These are phyloP conservation scores for Tetracladium setigerum DNA, from an alignment of 495 filamentous ascomycete species.

Conservation along the genomic window DNA sequence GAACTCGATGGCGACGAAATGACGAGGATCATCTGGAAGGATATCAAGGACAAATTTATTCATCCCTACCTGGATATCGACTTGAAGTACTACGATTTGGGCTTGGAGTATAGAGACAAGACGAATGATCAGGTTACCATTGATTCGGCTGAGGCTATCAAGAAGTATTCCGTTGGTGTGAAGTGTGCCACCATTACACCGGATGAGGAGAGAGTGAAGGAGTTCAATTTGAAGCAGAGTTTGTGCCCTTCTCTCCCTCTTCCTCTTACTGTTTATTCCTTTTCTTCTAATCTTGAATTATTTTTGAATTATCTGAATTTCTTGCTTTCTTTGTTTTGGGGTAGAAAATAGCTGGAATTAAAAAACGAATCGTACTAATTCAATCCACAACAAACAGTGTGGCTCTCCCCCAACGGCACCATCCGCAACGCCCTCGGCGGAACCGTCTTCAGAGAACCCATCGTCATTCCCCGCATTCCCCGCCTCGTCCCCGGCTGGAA, in stretches of 20 bases:
- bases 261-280: neutral
- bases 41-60: constrained; percentile 98
- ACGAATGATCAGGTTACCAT: constrained; percentile 93
- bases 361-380: neutral
- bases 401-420: constrained; percentile 96
- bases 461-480: constrained; percentile 87
- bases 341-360: no score
- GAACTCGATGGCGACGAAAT: constrained; percentile 99
- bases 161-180: constrained; percentile 96
- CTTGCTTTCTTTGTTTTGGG: neutral
- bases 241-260: constrained; percentile 22
- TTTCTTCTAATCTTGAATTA: neutral
- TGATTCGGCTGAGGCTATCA: constrained; percentile 93
- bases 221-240: constrained; percentile 98
- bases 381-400: constrained; percentile 51
- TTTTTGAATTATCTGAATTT: neutral
- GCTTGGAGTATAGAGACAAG: constrained; percentile 88
- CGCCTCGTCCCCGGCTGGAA: constrained; percentile 94
- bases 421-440: constrained; percentile 94
- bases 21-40: constrained; percentile 98
- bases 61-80: constrained; percentile 91
- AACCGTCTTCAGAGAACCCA: constrained; percentile 97
- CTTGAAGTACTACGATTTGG: constrained; percentile 98
- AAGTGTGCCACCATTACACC: constrained; percentile 99
- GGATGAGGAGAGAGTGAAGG: constrained; percentile 90